Evolutionary conservation across 805 yeast species (phyloP), one percentile per base, ranked within the genome.

Genomic region (Ogataea degrootiae): DNA sequence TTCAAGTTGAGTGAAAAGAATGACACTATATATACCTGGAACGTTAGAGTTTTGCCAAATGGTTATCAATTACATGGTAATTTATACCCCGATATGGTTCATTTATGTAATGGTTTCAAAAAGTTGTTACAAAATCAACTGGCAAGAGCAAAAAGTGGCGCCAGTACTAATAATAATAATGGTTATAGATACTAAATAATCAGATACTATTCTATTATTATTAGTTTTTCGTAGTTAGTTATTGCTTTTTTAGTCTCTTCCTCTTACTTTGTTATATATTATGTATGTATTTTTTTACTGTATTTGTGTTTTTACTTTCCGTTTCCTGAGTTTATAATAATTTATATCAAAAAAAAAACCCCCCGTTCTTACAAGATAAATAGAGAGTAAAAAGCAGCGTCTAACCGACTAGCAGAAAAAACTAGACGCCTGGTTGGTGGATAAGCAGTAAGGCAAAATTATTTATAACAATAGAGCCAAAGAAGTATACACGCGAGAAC

Each of bases 81-180:
- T 61, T 77, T 82, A 29, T 94, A 94, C 63, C 92, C 96, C n/a
- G 90, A 86, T 65, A 90, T 92, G 75, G 81, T 81, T 53, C 79
- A 85, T 48, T 75, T 94, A 59, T 87, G 96, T 71, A 94, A 94
- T 61, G 99, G 99, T 16, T 94, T 94, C 82, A 94, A 94, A 73
- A 85, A 55, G 37, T 50, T 62, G 46, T 52, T 60, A 21, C 67
- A 57, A 48, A 63, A 58, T 50, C 66, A 63, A 51, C 41, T 62
- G 54, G 50, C 52, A 47, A 56, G 48, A 44, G 47, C 56, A 42
- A 52, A 47, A 43, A 48, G 46, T 41, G 47, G 47, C 39, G 46
- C 36, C 8, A 34, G 17, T 34, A 36, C 47, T 54, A 51, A 33
- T 22, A 21, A 26, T 16, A 47, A 43, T 26, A 40, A 42, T 22